Evolutionary conservation across 441 rosid species (phyloP), one percentile per base, ranked within the genome.

Genomic region (Macaranga tanarius): DNA sequence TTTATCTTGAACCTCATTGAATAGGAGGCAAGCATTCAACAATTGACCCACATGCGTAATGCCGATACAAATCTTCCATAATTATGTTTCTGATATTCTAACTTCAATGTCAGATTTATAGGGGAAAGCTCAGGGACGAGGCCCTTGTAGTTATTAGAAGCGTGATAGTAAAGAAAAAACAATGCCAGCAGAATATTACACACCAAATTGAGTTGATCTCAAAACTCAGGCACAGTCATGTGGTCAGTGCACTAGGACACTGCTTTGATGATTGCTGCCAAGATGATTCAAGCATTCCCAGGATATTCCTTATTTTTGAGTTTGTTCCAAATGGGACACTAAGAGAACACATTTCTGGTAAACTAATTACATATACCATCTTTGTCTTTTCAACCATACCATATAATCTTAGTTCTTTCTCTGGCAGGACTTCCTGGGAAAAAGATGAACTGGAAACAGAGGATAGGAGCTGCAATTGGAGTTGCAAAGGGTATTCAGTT

Each of bases 191-290:
- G 56, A 71, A 60, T 67, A 83, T 79, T 17, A 84, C 79, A 25
- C 81, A 78, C 54, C 80, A 74, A 28, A 85, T 89, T 19, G 91
- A 86, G 82, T 68, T 80, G 71, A 75, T 84, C 51, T 87, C 93
- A 2, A 89, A 79, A 73, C 89, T 89, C 75, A 83, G 91, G 63
- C 91, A 89, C 40, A 67, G 56, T 26, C 76, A 87, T 73, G 81
- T 89, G 85, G 81, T 76, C 20, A 86, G 91, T 81, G 79, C 86
- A 70, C 85, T 89, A 56, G 93, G 93, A 13, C 93, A 89, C 77
- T 86, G 93, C 78, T 79, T 87, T 1, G 84, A 83, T 1, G 84
- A 83, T 28, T 74, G 79, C 63, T 62, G 71, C 73, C 69, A 58
- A 5, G 79, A 84, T 65, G 85, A 84, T 78, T 79, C 86, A 20